phyloP scores from a whole-genome alignment of 352 stramenopile genomes.

The Globisporangium barbulae region DNA sequence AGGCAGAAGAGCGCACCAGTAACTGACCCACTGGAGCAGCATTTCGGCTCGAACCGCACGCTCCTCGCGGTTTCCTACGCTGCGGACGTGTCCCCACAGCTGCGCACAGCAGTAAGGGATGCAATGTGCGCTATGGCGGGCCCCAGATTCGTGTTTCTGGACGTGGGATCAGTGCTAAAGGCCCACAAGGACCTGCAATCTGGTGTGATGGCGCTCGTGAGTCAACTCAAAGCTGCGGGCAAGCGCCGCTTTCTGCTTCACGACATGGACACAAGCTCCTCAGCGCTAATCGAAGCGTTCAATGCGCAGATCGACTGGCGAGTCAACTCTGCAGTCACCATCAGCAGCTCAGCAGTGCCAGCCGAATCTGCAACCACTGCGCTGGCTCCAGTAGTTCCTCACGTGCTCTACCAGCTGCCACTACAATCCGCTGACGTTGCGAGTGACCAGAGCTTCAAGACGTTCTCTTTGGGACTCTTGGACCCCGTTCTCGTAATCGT shows the following conservation, averaged over 20 bases:
- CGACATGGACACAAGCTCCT: conserved; percentile 19
- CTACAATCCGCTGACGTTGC: neutral
- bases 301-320: conserved; percentile 19
- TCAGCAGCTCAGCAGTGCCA: conserved; percentile 11
- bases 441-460: conserved; percentile 2
- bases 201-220: conserved; percentile 15
- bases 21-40: neutral
- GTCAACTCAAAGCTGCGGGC: conserved; percentile 18
- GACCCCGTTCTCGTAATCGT: conserved; percentile 32
- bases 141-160: conserved; percentile 30
- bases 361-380: neutral
- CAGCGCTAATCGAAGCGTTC: conserved; percentile 11
- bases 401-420: conserved; percentile 1
- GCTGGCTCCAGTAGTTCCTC: neutral
- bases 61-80: conserved; percentile 1
- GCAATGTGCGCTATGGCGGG: neutral
- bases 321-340: conserved; percentile 21
- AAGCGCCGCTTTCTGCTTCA: conserved; percentile 28
- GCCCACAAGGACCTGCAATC: conserved; percentile 1
- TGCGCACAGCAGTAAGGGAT: neutral
- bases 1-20: neutral
- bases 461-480: conserved; percentile 30
- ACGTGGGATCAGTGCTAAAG: conserved; percentile 21
- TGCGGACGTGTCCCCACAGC: neutral
- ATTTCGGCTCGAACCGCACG: neutral